phyloP scores from a whole-genome alignment of 371 early-diverging fungal genomes.

The Rhizomucor pusillus region DNA sequence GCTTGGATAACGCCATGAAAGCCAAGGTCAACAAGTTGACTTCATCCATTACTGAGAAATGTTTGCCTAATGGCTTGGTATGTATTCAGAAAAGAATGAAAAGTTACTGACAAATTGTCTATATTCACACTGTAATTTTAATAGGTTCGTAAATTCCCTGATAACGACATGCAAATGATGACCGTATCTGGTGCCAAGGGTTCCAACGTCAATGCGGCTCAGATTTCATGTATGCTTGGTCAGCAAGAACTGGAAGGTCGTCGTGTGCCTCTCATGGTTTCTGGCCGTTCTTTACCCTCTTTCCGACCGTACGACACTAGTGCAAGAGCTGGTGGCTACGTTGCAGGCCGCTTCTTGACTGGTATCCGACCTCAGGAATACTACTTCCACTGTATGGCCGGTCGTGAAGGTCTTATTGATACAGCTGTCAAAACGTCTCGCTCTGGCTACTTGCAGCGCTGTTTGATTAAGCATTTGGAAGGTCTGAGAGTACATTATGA shows the following conservation, averaged over 20 bases:
- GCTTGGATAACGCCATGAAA: conserved; percentile 91
- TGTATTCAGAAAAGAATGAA: not conserved
- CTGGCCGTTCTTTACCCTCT: conserved; percentile 97
- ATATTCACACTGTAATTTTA: not conserved
- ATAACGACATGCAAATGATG: conserved; percentile 99
- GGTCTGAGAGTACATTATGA: conserved; percentile 96
- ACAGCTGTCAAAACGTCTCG: conserved; percentile 99
- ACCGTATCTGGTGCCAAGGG: conserved; percentile 99
- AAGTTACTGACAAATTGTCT: not conserved
- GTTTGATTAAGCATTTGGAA: conserved; percentile 99
- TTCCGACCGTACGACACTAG: conserved; percentile 88
- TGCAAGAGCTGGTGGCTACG: conserved; percentile 97
- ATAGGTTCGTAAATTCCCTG: conserved; percentile 79
- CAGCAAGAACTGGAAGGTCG: conserved; percentile 99
- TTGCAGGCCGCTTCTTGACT: conserved; percentile 99
- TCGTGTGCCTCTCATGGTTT: conserved; percentile 98
- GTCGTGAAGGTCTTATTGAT: conserved; percentile 99
- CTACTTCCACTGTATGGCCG: conserved; percentile 99
- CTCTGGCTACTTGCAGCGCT: conserved; percentile 99
- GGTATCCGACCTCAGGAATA: conserved; percentile 97
- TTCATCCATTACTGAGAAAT: conserved; percentile 74
- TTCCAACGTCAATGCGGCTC: conserved; percentile 96
- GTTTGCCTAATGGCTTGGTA: conserved; percentile 80
- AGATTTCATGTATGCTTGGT: conserved; percentile 98
- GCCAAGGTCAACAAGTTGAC: conserved; percentile 83